Base-by-base conservation (phyloP, 2,329 filamentous ascomycete species). In the Thyridium curvatum region DNA sequence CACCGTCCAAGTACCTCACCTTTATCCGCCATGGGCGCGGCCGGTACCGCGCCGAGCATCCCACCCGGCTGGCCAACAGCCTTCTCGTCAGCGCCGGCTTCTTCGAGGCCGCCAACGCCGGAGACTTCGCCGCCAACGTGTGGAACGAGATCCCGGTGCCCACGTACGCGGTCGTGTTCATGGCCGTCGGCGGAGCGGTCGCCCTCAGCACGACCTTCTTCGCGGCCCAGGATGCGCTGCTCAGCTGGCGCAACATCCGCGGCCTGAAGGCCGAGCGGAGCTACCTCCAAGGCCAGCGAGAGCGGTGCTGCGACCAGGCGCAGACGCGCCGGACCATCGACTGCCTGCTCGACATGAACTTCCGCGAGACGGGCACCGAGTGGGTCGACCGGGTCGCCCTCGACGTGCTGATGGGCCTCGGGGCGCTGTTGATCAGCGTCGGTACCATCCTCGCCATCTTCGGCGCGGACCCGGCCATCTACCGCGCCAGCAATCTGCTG, bases 51-150 rank as follows among this genome's bases (percentile, higher is more conserved):
- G n/a, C n/a, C n/a, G n/a, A n/a, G n/a, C 29, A 9, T 30, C 29
- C 29, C 29, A 30, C 32, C 14, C 7, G 32, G 7, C 16, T 34
- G 16, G 18, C 8, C 8, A 49, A 50, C 43, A 51, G 44, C 39
- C 37, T 50, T 16, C 36, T 51, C 8, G 39, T 35, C 28, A 40
- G 43, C 12, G 60, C 74, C 2, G 74, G 71, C 1, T 69, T 70
- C 35, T 65, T 78, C 14, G 74, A 78, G 43, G 59, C 76, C 2
- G 69, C 69, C 38, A 78, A 78, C 47, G 71, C 71, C 0, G 65
- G 66, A 2, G 74, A 78, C 46, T 77, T 77, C 39, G 71, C 73
- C 0, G 74, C 74, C 40, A 77, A 78, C 39, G 65, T 77, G 2
- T 78, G 71, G 69, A 77, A 78, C 45, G 45, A 66, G 2, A 55